Conservation (phyloP, 352 stramenopile species). For the Thraustochytrium striatum region DNA sequence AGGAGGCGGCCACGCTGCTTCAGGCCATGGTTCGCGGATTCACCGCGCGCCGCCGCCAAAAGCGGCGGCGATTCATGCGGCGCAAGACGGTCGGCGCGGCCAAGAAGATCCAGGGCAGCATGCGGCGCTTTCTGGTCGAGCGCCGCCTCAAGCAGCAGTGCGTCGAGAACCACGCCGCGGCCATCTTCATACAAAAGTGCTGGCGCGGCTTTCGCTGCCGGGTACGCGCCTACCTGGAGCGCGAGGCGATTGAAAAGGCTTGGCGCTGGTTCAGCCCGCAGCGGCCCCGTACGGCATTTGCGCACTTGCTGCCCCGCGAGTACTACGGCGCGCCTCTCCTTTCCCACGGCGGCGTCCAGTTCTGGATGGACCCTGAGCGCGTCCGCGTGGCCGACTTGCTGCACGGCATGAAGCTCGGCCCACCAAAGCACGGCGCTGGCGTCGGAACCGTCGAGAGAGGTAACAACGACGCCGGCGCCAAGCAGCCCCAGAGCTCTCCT, state of each 20-base stretch:
- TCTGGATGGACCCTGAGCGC: conserved; percentile 41
- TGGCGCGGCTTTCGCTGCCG: conserved; percentile 43
- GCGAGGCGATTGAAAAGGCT: conserved; percentile 40
- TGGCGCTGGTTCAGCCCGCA: conserved; percentile 12
- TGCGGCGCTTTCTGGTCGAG: neutral
- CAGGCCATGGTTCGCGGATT: neutral
- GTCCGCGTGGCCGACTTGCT: conserved; percentile 32
- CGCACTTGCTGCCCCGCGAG: neutral
- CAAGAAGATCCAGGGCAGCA: conserved; percentile 2
- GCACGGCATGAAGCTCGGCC: conserved; percentile 5
- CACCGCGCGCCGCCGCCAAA: neutral
- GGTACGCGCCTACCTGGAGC: conserved; percentile 23
- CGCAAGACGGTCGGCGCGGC: neutral
- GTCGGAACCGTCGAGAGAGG: neutral
- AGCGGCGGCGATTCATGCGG: neutral
- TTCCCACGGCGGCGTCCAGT: neutral
- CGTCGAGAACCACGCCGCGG: neutral
- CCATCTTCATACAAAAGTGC: neutral
- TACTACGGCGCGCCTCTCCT: conserved; percentile 3
- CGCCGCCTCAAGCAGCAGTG: neutral
- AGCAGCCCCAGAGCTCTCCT: neutral
- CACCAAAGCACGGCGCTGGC: neutral
- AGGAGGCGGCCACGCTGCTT: neutral
- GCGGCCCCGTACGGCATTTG: conserved; percentile 32
- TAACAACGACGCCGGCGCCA: neutral